Percentiles rank a stretch among this genome's conserved stretches.
phyloP scores from a whole-genome alignment of 2,329 filamentous ascomycete genomes.

The Berkeleyomyces rouxiae region DNA sequence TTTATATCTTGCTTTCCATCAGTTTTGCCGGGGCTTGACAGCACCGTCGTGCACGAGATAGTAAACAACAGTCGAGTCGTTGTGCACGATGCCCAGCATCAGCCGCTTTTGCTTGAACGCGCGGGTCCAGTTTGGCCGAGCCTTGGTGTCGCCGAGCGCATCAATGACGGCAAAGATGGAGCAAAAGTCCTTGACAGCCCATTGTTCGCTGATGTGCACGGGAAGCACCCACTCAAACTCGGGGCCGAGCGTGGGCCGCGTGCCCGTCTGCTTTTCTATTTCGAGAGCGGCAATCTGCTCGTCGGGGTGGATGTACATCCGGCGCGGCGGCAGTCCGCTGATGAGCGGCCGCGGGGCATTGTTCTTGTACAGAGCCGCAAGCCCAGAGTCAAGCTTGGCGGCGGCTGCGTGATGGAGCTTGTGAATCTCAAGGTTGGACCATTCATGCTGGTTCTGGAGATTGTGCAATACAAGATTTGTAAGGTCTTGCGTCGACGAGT shows the following conservation, averaged over 20 bases:
- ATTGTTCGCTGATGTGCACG: conserved; percentile 54
- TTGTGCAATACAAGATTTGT: conserved; percentile 45
- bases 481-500: conserved; percentile 16
- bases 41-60: conserved; percentile 77
- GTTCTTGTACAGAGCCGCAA: conserved; percentile 5
- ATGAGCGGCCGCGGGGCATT: conserved; percentile 39
- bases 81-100: conserved; percentile 57
- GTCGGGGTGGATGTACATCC: conserved; percentile 65
- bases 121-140: conserved; percentile 24
- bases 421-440: conserved; percentile 45
- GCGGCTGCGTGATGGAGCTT: conserved; percentile 19
- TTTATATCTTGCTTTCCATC: conserved; percentile 12
- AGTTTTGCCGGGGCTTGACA: conserved; percentile 74
- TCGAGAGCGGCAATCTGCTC: conserved; percentile 61
- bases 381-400: neutral
- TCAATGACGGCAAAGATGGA: conserved; percentile 50
- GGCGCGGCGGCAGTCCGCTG: conserved; percentile 54
- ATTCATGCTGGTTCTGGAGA: conserved; percentile 59
- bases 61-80: conserved; percentile 71
- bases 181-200: conserved; percentile 49
- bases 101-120: conserved; percentile 45
- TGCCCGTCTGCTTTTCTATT: conserved; percentile 33
- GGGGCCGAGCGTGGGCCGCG: conserved; percentile 30
- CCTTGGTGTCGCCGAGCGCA: conserved; percentile 17
- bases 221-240: conserved; percentile 65